Evolutionary conservation across 192 early-diverging fungal genomes (phyloP).

Genomic region (Diversispora epigaea): DNA sequence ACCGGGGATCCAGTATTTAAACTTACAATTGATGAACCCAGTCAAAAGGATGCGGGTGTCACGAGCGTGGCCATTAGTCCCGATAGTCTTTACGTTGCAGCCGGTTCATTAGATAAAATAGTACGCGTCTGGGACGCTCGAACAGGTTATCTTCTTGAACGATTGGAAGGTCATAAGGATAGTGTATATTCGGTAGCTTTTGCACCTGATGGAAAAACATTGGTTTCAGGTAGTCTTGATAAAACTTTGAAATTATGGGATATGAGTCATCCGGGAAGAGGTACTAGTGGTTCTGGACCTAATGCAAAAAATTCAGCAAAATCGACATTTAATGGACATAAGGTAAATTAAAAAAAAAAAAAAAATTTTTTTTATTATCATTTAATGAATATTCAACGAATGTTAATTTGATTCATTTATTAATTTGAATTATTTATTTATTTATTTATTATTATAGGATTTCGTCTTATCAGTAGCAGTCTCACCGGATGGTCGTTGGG

Average conservation of each 20-base stretch:
- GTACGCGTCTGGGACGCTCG: constrained; percentile 89
- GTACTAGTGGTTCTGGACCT: constrained; percentile 35
- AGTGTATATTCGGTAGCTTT: constrained; percentile 96
- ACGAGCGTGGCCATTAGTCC: constrained; percentile 94
- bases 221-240: constrained; percentile 91
- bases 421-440: no score
- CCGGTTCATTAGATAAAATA: constrained; percentile 90
- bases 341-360: constrained; percentile 36
- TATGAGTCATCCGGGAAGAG: constrained; percentile 50
- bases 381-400: no score
- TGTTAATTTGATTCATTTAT: no score
- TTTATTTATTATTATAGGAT: no score
- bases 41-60: constrained; percentile 87
- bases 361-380: no score
- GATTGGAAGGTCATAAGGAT: constrained; percentile 92
- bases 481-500: constrained; percentile 82
- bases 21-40: constrained; percentile 77
- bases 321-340: constrained; percentile 53
- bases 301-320: constrained; percentile 42
- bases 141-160: constrained; percentile 77
- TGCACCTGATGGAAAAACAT: constrained; percentile 84
- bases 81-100: constrained; percentile 80
- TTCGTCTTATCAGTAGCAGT: constrained; percentile 96
- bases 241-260: constrained; percentile 93
- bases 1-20: constrained; percentile 69